phyloP scores from a whole-genome alignment of 176 grass and related monocot genomes.

The Triticum timopheevii region DNA sequence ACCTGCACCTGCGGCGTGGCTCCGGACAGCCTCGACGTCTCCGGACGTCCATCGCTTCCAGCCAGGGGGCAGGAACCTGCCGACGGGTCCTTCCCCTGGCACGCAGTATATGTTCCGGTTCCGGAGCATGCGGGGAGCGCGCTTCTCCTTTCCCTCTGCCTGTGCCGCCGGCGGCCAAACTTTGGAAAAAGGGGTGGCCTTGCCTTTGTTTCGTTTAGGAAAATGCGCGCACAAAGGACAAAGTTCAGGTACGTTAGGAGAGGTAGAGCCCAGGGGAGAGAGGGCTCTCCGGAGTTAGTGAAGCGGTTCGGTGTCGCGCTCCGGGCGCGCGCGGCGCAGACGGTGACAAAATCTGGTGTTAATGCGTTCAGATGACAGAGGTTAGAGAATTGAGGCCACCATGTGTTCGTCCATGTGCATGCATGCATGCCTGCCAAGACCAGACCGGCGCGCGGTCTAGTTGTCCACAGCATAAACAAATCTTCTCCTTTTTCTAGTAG shows the following conservation, averaged over 20 bases:
- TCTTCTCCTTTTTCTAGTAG: not conserved
- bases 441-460: not conserved
- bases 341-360: not conserved
- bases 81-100: not conserved
- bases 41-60: too few relatives aligned
- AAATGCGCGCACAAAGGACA: not conserved
- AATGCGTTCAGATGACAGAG: not conserved
- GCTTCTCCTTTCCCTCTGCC: not conserved
- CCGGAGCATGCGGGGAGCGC: not conserved
- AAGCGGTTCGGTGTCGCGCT: not conserved
- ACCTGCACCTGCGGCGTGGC: too few relatives aligned
- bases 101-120: not conserved
- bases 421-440: not conserved
- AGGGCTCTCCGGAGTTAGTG: not conserved
- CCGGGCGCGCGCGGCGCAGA: not conserved
- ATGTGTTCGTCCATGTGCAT: conserved; percentile 1
- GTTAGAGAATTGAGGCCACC: not conserved
- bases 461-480: not conserved
- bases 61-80: not conserved
- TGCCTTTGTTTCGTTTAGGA: conserved; percentile 8
- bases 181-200: not conserved
- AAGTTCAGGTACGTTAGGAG: not conserved
- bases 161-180: not conserved
- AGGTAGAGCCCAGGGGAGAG: not conserved
- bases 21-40: too few relatives aligned